Percentiles rank a stretch among this genome's conserved stretches.
Evolutionary conservation across 352 stramenopile genomes (phyloP).

Genomic region (Phytophthora uliginosa): DNA sequence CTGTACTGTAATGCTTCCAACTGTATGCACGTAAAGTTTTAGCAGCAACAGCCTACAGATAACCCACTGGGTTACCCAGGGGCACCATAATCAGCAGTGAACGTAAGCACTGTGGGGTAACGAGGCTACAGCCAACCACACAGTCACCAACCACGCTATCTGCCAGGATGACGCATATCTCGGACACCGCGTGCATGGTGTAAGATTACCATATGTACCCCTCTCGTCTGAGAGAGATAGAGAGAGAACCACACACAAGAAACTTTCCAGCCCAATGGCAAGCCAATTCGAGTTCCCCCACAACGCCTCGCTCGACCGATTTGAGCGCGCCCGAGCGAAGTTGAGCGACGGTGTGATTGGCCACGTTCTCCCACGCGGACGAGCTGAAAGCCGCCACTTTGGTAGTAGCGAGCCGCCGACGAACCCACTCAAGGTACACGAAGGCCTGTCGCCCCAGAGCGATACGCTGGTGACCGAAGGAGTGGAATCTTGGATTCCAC

Average conservation of each 20-base stretch:
- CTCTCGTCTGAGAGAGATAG: too few relatives aligned
- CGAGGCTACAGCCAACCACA: neutral
- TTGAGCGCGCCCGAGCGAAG: neutral
- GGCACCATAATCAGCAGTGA: neutral
- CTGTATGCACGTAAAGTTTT: too few relatives aligned
- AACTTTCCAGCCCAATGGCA: conserved; percentile 17
- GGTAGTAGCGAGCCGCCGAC: neutral
- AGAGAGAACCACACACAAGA: neutral
- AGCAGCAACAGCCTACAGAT: too few relatives aligned
- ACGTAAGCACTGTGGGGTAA: neutral
- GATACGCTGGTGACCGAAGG: neutral
- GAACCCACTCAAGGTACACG: neutral
- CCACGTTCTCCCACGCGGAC: conserved; percentile 5
- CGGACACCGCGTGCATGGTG: too few relatives aligned
- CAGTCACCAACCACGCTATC: neutral
- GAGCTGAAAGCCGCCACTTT: neutral
- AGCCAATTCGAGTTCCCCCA: conserved; percentile 6
- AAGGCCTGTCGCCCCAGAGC: neutral
- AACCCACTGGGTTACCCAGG: too few relatives aligned
- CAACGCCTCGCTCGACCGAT: neutral
- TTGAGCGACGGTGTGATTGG: conserved; percentile 18
- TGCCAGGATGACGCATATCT: neutral
- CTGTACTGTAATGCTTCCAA: too few relatives aligned
- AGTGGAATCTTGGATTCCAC: too few relatives aligned
- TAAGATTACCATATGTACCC: too few relatives aligned